Percentiles rank a stretch among this genome's conserved stretches.
phyloP scores from a whole-genome alignment of 2,329 filamentous ascomycete genomes.

The Neophaeococcomyces aloes region DNA sequence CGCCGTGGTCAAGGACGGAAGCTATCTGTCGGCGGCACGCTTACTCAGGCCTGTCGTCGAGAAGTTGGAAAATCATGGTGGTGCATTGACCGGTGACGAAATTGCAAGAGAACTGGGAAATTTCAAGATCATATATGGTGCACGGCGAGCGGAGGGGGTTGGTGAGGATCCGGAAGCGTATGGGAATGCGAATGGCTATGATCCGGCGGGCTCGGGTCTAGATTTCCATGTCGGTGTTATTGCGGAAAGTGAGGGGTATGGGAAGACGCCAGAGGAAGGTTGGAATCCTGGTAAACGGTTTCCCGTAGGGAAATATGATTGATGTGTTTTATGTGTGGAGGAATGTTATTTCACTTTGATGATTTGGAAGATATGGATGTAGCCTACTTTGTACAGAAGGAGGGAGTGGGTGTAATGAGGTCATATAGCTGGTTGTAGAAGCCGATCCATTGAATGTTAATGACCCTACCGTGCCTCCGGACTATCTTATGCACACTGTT shows the following conservation, averaged over 20 bases:
- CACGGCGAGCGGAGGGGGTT: slow-evolving; percentile 9
- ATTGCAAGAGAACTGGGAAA: slow-evolving; percentile 16
- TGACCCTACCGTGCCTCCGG: no score
- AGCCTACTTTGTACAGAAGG: no score
- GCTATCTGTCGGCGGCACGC: slow-evolving; percentile 16
- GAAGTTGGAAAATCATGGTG: slow-evolving; percentile 16
- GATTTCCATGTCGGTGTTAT: slow-evolving; percentile 17
- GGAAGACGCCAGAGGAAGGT: slow-evolving; percentile 4
- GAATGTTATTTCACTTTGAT: no score
- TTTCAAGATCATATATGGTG: slow-evolving; percentile 19
- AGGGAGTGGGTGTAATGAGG: no score
- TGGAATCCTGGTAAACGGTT: slow-evolving; percentile 4
- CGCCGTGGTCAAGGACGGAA: slow-evolving; percentile 19
- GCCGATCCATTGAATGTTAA: no score
- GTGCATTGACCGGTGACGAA: slow-evolving; percentile 18
- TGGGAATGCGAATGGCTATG: background rate
- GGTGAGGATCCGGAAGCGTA: no score
- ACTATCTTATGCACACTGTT: no score
- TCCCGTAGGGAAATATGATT: slow-evolving; percentile 6
- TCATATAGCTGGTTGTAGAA: no score
- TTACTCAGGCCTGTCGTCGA: slow-evolving; percentile 19
- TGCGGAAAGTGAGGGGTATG: slow-evolving; percentile 15
- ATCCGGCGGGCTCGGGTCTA: background rate
- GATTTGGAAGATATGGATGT: no score
- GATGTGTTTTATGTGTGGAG: no score